Conservation (phyloP, 2,329 filamentous ascomycete genomes). For the Colletotrichum higginsianum region DNA sequence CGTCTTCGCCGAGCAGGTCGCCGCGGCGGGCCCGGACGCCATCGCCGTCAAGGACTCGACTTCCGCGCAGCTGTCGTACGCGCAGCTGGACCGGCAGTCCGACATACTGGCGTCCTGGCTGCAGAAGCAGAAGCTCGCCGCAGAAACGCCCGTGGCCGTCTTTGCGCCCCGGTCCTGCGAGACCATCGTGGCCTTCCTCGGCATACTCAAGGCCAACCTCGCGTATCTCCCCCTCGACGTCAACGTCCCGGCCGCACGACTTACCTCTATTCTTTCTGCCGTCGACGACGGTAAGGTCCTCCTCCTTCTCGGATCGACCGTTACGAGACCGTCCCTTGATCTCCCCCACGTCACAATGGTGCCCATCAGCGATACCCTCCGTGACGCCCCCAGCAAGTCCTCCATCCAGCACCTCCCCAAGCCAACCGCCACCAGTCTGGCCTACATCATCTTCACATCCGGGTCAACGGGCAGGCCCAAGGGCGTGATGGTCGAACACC, state of each 20-base stretch:
- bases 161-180: constrained; percentile 46
- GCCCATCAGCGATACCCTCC: constrained; percentile 27
- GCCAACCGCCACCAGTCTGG: constrained; percentile 20
- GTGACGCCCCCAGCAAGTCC: too few species aligned
- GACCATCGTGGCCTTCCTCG: constrained; percentile 45
- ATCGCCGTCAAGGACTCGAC: constrained; percentile 44
- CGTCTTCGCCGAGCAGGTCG: constrained; percentile 45
- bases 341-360: constrained; percentile 35
- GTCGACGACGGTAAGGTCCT: constrained; percentile 12
- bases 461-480: constrained; percentile 40
- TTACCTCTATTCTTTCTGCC: constrained; percentile 42
- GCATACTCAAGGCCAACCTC: constrained; percentile 48
- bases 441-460: constrained; percentile 37
- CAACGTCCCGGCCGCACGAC: constrained; percentile 41
- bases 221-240: constrained; percentile 48
- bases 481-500: constrained; percentile 32
- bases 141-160: constrained; percentile 44
- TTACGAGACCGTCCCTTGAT: constrained; percentile 12
- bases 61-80: constrained; percentile 42
- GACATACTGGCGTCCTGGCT: constrained; percentile 33
- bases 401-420: too few species aligned
- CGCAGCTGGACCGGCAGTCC: constrained; percentile 43
- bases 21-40: constrained; percentile 12
- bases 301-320: constrained; percentile 38
- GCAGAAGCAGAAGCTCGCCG: background rate